These are phyloP conservation scores for Piper longum DNA, from an alignment of 164 flowering plant species.

Conservation along the genomic window DNA sequence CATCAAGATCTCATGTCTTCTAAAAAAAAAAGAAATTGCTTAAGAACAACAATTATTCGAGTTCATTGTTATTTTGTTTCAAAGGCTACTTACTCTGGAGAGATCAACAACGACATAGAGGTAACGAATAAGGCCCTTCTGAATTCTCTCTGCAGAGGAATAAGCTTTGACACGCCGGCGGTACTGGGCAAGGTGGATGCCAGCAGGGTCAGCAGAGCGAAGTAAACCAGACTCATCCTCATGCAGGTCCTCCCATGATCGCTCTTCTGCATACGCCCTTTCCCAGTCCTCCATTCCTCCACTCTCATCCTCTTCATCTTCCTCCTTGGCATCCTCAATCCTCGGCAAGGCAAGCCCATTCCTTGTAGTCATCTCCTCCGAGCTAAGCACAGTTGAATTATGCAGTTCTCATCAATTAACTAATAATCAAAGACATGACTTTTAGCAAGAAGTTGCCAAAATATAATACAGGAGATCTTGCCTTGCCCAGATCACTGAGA, in stretches of 20 bases:
- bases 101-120: slow-evolving; percentile 74
- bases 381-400: neutral
- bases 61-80: neutral
- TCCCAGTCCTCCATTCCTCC: slow-evolving; percentile 52
- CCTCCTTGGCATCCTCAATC: slow-evolving; percentile 59
- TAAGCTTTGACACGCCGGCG: slow-evolving; percentile 60
- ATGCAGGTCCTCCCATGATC: slow-evolving; percentile 86
- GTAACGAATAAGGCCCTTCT: slow-evolving; percentile 83
- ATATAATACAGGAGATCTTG: no score
- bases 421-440: no score
- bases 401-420: no score
- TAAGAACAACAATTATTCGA: no score
- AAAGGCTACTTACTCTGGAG: slow-evolving; percentile 45
- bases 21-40: no score
- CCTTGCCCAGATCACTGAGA: no score
- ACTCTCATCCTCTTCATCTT: slow-evolving; percentile 32
- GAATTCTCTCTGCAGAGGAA: slow-evolving; percentile 41
- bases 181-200: slow-evolving; percentile 70
- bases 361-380: neutral
- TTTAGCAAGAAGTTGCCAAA: no score
- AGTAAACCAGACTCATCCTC: slow-evolving; percentile 89
- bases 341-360: neutral
- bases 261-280: slow-evolving; percentile 74
- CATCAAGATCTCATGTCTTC: no score
- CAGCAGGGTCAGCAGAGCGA: slow-evolving; percentile 51